Conservation (phyloP, 768 basidiomycete species). For the Leccinum longicurvipes region DNA sequence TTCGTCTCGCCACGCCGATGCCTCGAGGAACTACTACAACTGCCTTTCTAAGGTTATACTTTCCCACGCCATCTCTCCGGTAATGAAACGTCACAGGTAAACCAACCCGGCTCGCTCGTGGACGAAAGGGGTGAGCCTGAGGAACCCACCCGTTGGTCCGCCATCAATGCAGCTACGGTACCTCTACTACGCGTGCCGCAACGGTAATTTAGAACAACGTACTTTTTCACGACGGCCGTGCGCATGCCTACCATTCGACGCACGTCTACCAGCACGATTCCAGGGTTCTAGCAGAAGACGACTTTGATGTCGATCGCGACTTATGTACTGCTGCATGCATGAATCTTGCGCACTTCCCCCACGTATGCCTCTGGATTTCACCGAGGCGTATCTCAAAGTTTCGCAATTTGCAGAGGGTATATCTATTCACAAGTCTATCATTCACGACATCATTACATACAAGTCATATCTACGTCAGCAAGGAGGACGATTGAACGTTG, state of each 20-base stretch:
- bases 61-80: constrained; percentile 23
- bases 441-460: not conserved
- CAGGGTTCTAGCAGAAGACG: not conserved
- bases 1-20: constrained; percentile 25
- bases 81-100: constrained; percentile 18
- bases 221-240: constrained; percentile 1
- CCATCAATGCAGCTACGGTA: not conserved
- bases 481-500: not conserved
- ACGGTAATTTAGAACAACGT: constrained; percentile 21
- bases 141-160: constrained; percentile 23
- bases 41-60: constrained; percentile 13
- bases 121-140: too few species aligned
- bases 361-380: not conserved
- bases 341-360: too few species aligned
- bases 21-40: constrained; percentile 27
- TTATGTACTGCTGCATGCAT: too few species aligned
- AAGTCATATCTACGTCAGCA: constrained; percentile 1
- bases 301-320: not conserved
- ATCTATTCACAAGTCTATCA: constrained; percentile 1
- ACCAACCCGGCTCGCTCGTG: constrained; percentile 4
- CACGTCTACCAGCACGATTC: constrained; percentile 4
- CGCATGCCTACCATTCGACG: not conserved
- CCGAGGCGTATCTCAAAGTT: too few species aligned
- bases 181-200: not conserved
- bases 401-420: not conserved